These are phyloP conservation scores for Plasmodium yoelii DNA, from an alignment of 169 alveolate genomes.

Conservation along the genomic window DNA sequence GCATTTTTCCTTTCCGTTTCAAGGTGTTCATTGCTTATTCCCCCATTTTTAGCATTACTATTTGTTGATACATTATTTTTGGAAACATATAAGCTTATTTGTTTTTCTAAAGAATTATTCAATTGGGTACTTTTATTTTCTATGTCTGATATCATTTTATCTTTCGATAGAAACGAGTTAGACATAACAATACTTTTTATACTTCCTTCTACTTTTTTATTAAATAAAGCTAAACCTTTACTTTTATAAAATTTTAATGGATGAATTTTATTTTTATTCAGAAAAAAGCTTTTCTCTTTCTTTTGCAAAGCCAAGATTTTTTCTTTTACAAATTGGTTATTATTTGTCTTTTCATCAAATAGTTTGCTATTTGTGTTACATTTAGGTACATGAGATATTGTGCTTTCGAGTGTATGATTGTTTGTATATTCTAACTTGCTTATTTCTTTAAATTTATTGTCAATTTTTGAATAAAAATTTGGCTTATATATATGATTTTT, in stretches of 20 bases:
- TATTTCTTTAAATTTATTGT: neutral
- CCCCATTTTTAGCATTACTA: slow-evolving; percentile 5
- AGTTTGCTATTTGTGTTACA: neutral
- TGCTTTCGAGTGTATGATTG: neutral
- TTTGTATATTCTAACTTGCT: neutral
- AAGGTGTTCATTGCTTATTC: slow-evolving; percentile 4
- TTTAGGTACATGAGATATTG: neutral
- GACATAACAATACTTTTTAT: neutral
- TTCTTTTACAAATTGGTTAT: neutral
- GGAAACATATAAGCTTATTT: neutral
- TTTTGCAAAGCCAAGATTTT: neutral
- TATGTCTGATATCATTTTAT: neutral
- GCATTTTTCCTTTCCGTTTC: neutral
- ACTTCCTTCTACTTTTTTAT: neutral
- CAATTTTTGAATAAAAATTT: neutral
- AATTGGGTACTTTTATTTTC: neutral
- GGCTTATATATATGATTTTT: neutral
- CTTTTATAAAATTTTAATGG: neutral
- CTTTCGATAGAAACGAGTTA: neutral
- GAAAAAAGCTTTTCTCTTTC: neutral
- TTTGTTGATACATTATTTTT: neutral
- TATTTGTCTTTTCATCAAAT: neutral
- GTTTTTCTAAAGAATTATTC: neutral
- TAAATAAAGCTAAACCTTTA: neutral
- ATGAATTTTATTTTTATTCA: neutral